Evolutionary conservation across 2,329 filamentous ascomycete species (phyloP).

Genomic region (Cladobotryum protrusum): DNA sequence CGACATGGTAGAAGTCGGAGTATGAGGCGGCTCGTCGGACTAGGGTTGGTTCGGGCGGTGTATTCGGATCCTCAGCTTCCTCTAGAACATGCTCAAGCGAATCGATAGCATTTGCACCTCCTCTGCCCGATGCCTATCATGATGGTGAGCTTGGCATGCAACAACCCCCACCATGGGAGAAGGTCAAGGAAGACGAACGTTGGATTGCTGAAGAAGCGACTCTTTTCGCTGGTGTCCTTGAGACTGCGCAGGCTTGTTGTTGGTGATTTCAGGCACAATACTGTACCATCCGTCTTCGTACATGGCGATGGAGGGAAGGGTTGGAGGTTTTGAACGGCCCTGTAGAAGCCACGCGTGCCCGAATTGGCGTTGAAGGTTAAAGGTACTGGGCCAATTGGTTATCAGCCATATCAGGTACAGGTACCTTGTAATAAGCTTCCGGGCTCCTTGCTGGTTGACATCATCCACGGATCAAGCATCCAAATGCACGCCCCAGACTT

Average conservation of each 20-base stretch:
- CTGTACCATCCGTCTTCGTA: constrained; percentile 84
- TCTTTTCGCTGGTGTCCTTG: constrained; percentile 58
- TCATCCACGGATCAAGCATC: too few species aligned
- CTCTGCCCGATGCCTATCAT: constrained; percentile 47
- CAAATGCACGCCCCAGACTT: not conserved
- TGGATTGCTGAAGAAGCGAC: constrained; percentile 62
- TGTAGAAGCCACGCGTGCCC: constrained; percentile 25
- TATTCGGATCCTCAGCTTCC: constrained; percentile 47
- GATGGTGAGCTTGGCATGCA: constrained; percentile 19
- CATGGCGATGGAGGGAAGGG: constrained; percentile 41
- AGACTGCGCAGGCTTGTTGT: constrained; percentile 39
- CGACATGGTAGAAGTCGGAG: constrained; percentile 66
- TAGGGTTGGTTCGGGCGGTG: constrained; percentile 60
- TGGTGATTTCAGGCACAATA: constrained; percentile 58
- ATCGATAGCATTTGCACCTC: constrained; percentile 44
- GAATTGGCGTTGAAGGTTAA: constrained; percentile 17
- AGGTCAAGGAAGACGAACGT: constrained; percentile 38
- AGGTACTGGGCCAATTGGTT: constrained; percentile 3
- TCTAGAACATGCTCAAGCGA: constrained; percentile 55
- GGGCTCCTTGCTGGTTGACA: too few species aligned
- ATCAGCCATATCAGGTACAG: constrained; percentile 2
- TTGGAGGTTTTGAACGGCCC: constrained; percentile 6
- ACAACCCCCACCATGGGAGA: constrained; percentile 13
- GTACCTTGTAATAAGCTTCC: too few species aligned
- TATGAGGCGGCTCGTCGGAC: constrained; percentile 65